Conservation (phyloP, 1,284 basidiomycete species). For the Fomitopsis palustris region DNA sequence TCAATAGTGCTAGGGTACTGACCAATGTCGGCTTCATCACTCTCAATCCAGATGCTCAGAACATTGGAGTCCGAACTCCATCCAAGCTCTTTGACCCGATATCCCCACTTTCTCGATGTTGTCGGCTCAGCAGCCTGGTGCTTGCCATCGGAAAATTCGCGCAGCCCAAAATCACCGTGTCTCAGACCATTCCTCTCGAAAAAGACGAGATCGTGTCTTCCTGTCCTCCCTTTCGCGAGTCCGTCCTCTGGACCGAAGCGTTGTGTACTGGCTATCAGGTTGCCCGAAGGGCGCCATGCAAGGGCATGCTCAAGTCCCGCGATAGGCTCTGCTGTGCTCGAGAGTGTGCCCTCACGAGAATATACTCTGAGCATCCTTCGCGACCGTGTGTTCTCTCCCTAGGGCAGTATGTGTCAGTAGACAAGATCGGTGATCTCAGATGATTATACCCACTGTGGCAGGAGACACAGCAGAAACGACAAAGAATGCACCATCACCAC, state of each 20-base stretch:
- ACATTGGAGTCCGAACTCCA: constrained; percentile 93
- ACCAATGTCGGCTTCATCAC: constrained; percentile 69
- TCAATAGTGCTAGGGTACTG: not conserved
- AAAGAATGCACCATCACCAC: constrained; percentile 90
- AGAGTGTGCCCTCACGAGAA: constrained; percentile 74
- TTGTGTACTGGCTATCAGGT: constrained; percentile 81
- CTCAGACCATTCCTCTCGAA: constrained; percentile 94
- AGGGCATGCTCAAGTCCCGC: constrained; percentile 79
- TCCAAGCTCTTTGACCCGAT: constrained; percentile 68
- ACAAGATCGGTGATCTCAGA: not conserved
- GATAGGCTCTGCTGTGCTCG: constrained; percentile 83
- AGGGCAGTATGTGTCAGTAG: not conserved
- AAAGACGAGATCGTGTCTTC: constrained; percentile 87
- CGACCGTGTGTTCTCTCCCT: constrained; percentile 1
- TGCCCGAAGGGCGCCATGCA: constrained; percentile 90
- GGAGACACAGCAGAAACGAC: constrained; percentile 68
- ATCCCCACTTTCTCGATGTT: constrained; percentile 44
- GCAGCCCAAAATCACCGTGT: constrained; percentile 85
- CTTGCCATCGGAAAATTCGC: constrained; percentile 32
- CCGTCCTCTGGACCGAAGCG: constrained; percentile 62
- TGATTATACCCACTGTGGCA: not conserved
- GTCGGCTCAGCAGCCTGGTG: not conserved
- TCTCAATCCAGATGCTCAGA: constrained; percentile 82
- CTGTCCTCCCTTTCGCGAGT: constrained; percentile 63
- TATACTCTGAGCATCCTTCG: constrained; percentile 76